These are phyloP conservation scores for Diplocarpon mali DNA, from an alignment of 2,329 filamentous ascomycete species.

Conservation along the genomic window DNA sequence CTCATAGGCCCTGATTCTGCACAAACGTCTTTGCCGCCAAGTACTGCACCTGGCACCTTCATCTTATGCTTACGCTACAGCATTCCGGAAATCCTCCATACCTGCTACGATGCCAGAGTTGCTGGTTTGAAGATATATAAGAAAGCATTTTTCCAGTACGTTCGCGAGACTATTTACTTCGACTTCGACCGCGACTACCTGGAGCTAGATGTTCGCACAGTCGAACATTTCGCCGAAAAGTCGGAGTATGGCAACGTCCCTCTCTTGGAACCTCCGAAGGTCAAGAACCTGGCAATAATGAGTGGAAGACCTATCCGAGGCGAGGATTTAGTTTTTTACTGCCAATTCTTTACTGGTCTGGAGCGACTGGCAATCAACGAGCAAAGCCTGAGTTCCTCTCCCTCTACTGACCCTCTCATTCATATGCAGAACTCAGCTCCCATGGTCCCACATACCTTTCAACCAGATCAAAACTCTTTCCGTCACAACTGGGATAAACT, in stretches of 20 bases:
- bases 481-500: background rate
- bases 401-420: background rate
- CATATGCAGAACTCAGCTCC: too few relatives aligned
- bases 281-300: background rate
- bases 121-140: background rate
- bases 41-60: background rate
- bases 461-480: background rate
- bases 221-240: background rate
- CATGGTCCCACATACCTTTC: background rate
- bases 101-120: background rate
- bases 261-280: background rate
- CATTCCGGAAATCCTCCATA: background rate
- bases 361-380: background rate
- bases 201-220: background rate
- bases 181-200: background rate
- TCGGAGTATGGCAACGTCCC: background rate
- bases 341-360: background rate
- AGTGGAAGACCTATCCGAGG: background rate
- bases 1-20: background rate
- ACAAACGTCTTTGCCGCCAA: background rate
- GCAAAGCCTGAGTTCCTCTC: background rate
- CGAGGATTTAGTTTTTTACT: background rate
- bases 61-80: background rate
- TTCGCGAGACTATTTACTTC: background rate
- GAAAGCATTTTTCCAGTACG: background rate